These are phyloP conservation scores for Fusarium sp. DNA, from an alignment of 2,329 filamentous ascomycete genomes.

Conservation along the genomic window DNA sequence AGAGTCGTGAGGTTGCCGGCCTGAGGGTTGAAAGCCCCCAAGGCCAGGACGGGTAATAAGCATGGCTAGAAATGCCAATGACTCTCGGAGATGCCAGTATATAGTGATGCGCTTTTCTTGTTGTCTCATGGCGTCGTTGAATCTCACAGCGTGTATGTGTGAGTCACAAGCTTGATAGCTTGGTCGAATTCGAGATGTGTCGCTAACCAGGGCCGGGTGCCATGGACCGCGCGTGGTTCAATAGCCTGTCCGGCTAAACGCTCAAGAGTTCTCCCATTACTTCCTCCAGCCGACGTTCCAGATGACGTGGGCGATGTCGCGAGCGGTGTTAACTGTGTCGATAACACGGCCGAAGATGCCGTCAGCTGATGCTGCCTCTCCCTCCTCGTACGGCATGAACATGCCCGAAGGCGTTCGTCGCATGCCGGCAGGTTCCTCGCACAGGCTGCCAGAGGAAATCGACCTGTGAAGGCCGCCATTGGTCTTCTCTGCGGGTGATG, in stretches of 20 bases:
- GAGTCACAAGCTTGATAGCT: constrained; percentile 33
- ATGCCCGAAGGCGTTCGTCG: constrained; percentile 86
- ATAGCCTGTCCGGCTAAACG: neutral
- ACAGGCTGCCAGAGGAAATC: constrained; percentile 61
- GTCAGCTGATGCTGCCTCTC: constrained; percentile 69
- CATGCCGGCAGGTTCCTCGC: constrained; percentile 70
- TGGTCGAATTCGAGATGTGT: constrained; percentile 31
- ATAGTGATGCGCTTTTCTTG: constrained; percentile 31
- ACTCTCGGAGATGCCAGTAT: constrained; percentile 26
- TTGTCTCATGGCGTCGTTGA: constrained; percentile 34
- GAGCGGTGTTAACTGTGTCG: constrained; percentile 81
- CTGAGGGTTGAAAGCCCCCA: constrained; percentile 1
- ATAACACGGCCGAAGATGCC: constrained; percentile 83
- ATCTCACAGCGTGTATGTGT: constrained; percentile 21
- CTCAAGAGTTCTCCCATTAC: constrained; percentile 47
- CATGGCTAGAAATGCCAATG: constrained; percentile 21
- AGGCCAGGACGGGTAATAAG: constrained; percentile 9
- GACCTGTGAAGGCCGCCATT: constrained; percentile 58
- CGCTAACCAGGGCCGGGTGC: constrained; percentile 24
- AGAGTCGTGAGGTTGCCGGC: constrained; percentile 6
- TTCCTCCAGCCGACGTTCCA: constrained; percentile 78
- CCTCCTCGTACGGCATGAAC: constrained; percentile 89
- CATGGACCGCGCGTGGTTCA: constrained; percentile 11
- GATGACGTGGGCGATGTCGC: constrained; percentile 77
- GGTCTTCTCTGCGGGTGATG: constrained; percentile 41